phyloP scores from a whole-genome alignment of 495 filamentous ascomycete species.

The Amniculicola lignicola region DNA sequence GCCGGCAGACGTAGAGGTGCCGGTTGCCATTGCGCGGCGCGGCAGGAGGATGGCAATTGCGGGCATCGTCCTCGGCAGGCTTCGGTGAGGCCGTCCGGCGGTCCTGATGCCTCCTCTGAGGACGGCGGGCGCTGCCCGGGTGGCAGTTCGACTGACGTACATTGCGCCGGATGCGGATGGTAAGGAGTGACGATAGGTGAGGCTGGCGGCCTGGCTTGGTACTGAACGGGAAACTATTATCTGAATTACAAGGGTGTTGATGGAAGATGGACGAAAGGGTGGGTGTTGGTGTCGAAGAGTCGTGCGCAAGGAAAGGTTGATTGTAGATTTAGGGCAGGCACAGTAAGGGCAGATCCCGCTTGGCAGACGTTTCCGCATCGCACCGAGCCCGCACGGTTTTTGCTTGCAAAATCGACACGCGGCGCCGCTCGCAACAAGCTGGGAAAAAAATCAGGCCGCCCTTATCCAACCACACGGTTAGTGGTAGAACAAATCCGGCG shows the following conservation, averaged over 20 bases:
- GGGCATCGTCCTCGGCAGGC: conserved; percentile 33
- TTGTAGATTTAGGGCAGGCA: no score
- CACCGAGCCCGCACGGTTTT: no score
- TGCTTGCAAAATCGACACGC: no score
- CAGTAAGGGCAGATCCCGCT: no score
- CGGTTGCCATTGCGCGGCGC: conserved; percentile 54
- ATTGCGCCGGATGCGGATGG: conserved; percentile 30
- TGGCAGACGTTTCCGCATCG: no score
- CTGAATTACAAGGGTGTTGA: neutral
- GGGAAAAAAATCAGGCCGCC: no score
- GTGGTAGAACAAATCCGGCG: no score
- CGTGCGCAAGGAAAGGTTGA: no score
- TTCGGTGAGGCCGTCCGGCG: conserved; percentile 29
- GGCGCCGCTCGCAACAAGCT: no score
- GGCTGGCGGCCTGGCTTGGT: no score
- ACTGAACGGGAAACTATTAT: no score
- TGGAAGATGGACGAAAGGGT: neutral
- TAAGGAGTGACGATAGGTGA: conserved; percentile 26
- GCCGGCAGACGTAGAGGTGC: conserved; percentile 55
- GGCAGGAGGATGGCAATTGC: conserved; percentile 44
- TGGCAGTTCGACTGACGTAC: conserved; percentile 35
- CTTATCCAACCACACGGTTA: no score
- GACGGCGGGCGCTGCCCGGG: conserved; percentile 38
- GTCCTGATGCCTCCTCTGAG: conserved; percentile 37
- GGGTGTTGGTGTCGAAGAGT: conserved; percentile 3